Evolutionary conservation across 2,329 filamentous ascomycete species (phyloP).

Genomic region (Rhynchosporium agropyri): DNA sequence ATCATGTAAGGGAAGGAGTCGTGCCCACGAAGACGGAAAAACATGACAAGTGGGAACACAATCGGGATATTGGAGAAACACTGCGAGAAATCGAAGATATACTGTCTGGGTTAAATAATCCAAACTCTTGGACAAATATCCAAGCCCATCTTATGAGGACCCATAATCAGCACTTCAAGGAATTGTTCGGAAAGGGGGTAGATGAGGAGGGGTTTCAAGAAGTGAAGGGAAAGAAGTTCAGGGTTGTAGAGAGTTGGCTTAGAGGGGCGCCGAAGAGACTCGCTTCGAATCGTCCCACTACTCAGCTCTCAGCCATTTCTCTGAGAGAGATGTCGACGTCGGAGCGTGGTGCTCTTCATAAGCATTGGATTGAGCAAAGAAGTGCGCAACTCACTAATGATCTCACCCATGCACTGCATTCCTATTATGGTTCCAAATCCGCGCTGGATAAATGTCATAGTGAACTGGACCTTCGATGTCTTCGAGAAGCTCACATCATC

Average conservation of each 20-base stretch:
- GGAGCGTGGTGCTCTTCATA: conserved; percentile 28
- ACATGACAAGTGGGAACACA: conserved; percentile 32
- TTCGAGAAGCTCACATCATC: conserved; percentile 28
- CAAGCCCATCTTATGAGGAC: conserved; percentile 29
- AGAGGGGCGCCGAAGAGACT: conserved; percentile 33
- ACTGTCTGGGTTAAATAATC: conserved; percentile 31
- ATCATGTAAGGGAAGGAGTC: conserved; percentile 23
- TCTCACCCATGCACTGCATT: conserved; percentile 30
- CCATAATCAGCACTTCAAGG: conserved; percentile 26
- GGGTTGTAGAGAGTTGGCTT: conserved; percentile 33
- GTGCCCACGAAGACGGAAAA: conserved; percentile 33
- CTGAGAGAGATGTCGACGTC: conserved; percentile 30
- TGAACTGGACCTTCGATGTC: conserved; percentile 33
- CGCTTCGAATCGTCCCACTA: conserved; percentile 28
- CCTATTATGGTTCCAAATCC: conserved; percentile 30
- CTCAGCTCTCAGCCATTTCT: conserved; percentile 29
- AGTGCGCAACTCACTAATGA: conserved; percentile 29
- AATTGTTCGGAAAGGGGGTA: conserved; percentile 32
- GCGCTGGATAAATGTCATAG: conserved; percentile 32
- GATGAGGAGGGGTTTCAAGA: conserved; percentile 32
- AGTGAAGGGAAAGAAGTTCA: conserved; percentile 30
- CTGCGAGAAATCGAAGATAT: conserved; percentile 31
- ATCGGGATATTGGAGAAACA: conserved; percentile 29
- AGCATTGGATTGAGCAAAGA: conserved; percentile 30
- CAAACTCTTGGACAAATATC: conserved; percentile 33